phyloP scores from a whole-genome alignment of 768 basidiomycete genomes.

The Podaxis sp. region DNA sequence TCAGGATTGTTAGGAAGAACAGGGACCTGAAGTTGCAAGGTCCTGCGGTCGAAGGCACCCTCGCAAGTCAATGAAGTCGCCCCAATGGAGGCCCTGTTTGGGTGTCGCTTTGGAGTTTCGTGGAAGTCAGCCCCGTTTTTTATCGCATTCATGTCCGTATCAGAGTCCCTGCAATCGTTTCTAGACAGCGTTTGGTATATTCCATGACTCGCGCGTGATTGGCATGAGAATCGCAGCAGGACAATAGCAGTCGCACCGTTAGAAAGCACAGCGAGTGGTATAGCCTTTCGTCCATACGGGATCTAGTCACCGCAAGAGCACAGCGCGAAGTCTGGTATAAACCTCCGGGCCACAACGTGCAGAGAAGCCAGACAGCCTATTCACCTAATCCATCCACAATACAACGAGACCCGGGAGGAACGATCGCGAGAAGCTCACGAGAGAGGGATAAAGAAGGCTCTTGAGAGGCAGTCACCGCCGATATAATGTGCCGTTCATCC shows the following conservation, averaged over 20 bases:
- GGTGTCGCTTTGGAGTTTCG: not conserved
- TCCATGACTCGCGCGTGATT: not conserved
- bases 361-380: not conserved
- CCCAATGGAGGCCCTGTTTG: not conserved
- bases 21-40: not conserved
- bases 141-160: not conserved
- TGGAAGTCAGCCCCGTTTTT: not conserved
- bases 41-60: not conserved
- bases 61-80: not conserved
- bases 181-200: not conserved
- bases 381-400: not conserved
- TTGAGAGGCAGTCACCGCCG: not conserved
- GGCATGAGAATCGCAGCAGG: not conserved
- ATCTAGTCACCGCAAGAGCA: not conserved
- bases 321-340: not conserved
- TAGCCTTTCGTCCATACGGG: not conserved
- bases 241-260: not conserved
- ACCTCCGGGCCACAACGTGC: not conserved
- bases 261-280: not conserved
- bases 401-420: not conserved
- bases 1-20: slow-evolving; percentile 27
- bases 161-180: not conserved
- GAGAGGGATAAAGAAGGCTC: not conserved
- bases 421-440: not conserved
- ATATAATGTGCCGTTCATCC: not conserved